Evolutionary conservation across 2,329 filamentous ascomycete species (phyloP), one percentile per base, ranked within the genome.

Genomic region (Paracamarosporium sp.): DNA sequence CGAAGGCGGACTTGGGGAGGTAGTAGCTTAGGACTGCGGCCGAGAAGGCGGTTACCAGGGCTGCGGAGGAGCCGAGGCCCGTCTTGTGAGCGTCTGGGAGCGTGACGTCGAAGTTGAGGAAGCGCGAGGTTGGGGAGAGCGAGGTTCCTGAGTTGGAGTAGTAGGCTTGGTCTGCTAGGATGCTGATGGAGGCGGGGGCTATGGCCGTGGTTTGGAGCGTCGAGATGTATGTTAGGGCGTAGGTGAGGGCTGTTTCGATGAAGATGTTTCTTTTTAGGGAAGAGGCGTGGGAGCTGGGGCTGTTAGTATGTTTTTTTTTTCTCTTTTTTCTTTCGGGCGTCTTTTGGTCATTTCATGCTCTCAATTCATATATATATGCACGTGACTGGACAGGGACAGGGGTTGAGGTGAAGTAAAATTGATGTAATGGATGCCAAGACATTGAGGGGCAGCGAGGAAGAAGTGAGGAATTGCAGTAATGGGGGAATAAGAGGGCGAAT

Each of bases 111-210:
- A 97, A 97, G 73, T 89, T 85, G 62, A 87, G 85, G 80, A 98
- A 98, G 60, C 87, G 87, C 15, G 72, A 70, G 11, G 65, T 27
- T 6, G 53, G 22, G 11, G 63, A 59, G 24, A 62, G 56, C n/a
- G 64, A 38, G 11, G 58, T 64, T 68, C 72, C 57, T 66, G 70
- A 24, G 70, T 74, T 57, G 59, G 95, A 97, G 82, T 98, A 99
- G 84, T 99, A 99, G 80, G 96, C 92, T 72, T 95, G 93, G 79
- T 97, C 93, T 59, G 95, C 94, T 33, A 98, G 86, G 74, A 99
- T 94, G 60, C 91, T 93, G 75, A 98, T 86, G 13, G 87, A 87
- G 28, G 90, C 80, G 4, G 93, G 86, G 13, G 84, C 83, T 70
- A 95, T 87, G 71, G 79, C 84, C 9, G 62, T 78, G 15, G 71